Percentiles rank a stretch among this genome's conserved stretches.
Conservation (phyloP, 176 grass and related monocot species). For the Oryza punctata region DNA sequence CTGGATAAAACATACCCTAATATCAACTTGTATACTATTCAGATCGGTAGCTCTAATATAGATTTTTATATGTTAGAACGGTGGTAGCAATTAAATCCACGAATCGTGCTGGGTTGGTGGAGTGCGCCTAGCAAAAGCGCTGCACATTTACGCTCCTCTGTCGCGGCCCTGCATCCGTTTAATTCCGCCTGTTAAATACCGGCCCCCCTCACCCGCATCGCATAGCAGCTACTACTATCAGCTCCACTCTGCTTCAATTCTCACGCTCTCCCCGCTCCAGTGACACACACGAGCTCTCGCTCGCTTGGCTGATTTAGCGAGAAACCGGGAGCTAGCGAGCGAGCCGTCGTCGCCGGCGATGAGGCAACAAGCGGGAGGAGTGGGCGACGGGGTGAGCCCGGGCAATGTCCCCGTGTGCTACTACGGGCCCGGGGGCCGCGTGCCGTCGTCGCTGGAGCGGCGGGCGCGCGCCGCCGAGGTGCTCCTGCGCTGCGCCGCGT, state of each 20-base stretch:
- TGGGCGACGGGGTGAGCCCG: constrained; percentile 51
- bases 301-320: neutral
- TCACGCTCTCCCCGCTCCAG: neutral
- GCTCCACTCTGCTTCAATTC: neutral
- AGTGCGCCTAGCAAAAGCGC: constrained; percentile 34
- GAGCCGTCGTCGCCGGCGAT: neutral
- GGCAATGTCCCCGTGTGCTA: constrained; percentile 76
- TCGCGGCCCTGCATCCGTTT: neutral
- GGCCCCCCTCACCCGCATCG: constrained; percentile 13
- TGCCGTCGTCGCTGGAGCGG: constrained; percentile 63
- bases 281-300: neutral
- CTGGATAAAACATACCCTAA: too few relatives aligned
- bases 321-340: neutral
- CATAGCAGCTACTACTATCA: neutral
- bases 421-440: constrained; percentile 48
- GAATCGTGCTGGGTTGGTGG: constrained; percentile 22
- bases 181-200: constrained; percentile 42
- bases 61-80: too few relatives aligned
- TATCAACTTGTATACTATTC: too few relatives aligned
- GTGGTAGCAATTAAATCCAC: neutral
- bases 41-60: too few relatives aligned
- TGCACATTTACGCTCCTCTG: constrained; percentile 39
- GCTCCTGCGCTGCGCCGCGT: constrained; percentile 61
- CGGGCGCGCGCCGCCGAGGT: constrained; percentile 69
- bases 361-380: constrained; percentile 35